phyloP scores from a whole-genome alignment of 108 stramenopile genomes.

The Cylindrotheca closterium region DNA sequence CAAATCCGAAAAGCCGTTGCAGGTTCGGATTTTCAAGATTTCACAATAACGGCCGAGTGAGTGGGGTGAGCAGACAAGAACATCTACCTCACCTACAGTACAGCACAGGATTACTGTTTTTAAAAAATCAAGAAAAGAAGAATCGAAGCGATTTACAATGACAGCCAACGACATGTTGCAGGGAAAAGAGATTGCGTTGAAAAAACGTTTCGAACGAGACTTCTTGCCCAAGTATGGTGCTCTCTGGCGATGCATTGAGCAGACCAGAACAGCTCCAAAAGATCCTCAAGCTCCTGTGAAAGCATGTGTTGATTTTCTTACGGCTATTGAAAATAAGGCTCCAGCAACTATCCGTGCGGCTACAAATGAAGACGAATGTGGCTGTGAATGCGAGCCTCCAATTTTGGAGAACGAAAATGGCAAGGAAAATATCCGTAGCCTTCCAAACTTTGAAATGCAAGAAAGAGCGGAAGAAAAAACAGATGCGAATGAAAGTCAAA shows the following conservation, averaged over 20 bases:
- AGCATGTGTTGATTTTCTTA: slow-evolving; percentile 15
- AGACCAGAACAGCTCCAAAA: slow-evolving; percentile 2
- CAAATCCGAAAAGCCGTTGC: too few species aligned
- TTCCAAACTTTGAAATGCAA: background rate
- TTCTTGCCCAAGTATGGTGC: slow-evolving; percentile 60
- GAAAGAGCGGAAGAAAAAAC: too few species aligned
- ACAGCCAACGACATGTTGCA: too few species aligned
- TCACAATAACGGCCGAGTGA: too few species aligned
- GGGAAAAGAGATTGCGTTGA: too few species aligned
- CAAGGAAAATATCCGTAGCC: background rate
- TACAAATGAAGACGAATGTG: slow-evolving; percentile 16
- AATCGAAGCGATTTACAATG: too few species aligned
- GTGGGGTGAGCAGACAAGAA: too few species aligned
- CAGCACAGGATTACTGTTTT: too few species aligned
- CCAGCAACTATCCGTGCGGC: background rate
- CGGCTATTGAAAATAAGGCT: slow-evolving; percentile 14
- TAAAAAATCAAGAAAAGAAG: too few species aligned
- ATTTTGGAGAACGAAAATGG: slow-evolving; percentile 8
- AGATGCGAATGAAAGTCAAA: too few species aligned
- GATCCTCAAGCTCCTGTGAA: background rate
- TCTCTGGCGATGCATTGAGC: slow-evolving; percentile 49
- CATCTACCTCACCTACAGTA: too few species aligned
- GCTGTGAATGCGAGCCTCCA: slow-evolving; percentile 17
- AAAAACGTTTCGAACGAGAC: slow-evolving; percentile 17
- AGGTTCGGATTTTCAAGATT: too few species aligned